These are phyloP conservation scores for Daedalea quercina DNA, from an alignment of 768 basidiomycete species.

Conservation along the genomic window DNA sequence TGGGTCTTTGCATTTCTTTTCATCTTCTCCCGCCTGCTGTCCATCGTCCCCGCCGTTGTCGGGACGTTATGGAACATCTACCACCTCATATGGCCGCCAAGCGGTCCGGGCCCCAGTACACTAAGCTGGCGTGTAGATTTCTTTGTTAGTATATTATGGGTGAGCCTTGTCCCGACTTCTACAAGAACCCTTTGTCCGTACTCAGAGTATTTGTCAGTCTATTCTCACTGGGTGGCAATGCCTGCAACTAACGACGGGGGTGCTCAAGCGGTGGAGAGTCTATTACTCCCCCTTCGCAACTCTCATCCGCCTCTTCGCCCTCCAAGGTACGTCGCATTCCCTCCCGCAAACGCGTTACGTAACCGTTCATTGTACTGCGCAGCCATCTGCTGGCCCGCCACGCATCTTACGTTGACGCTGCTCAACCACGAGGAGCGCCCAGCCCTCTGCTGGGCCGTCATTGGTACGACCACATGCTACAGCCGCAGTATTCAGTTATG, in stretches of 20 bases:
- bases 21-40: slow-evolving; percentile 60
- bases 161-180: slow-evolving; percentile 24
- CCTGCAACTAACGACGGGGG: slow-evolving; percentile 79
- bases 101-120: slow-evolving; percentile 2
- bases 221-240: slow-evolving; percentile 87
- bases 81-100: slow-evolving; percentile 42
- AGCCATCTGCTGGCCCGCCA: slow-evolving; percentile 95
- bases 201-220: slow-evolving; percentile 40
- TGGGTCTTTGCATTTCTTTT: slow-evolving; percentile 58
- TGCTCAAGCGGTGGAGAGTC: slow-evolving; percentile 82
- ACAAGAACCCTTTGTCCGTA: neutral
- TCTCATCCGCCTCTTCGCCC: slow-evolving; percentile 83
- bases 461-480: slow-evolving; percentile 83
- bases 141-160: slow-evolving; percentile 67
- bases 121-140: slow-evolving; percentile 49
- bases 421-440: slow-evolving; percentile 67
- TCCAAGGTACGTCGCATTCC: slow-evolving; percentile 46
- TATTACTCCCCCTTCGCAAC: slow-evolving; percentile 89
- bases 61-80: slow-evolving; percentile 61
- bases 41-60: slow-evolving; percentile 65
- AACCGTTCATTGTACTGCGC: neutral
- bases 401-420: slow-evolving; percentile 74
- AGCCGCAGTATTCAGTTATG: slow-evolving; percentile 86
- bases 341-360: neutral
- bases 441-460: slow-evolving; percentile 83